Percentiles rank a stretch among this genome's conserved stretches.
Evolutionary conservation across 768 basidiomycete species (phyloP).

Genomic region (Termitomyces sp.): DNA sequence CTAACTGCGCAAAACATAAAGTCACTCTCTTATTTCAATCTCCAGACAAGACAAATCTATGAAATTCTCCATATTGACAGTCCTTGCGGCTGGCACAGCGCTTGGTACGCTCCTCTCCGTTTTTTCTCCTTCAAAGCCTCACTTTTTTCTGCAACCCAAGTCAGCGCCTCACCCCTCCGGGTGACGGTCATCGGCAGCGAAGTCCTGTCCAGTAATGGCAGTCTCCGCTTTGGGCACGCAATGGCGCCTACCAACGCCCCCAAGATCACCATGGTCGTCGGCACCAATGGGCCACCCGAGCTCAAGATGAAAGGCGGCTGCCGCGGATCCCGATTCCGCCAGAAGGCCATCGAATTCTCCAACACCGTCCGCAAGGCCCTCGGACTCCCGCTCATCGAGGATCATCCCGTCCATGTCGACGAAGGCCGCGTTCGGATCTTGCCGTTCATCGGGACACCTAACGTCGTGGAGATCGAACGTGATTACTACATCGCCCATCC

Average conservation of each 20-base stretch:
- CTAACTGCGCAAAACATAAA: background rate
- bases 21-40: background rate
- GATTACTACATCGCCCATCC: conserved; percentile 8
- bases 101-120: conserved; percentile 24
- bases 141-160: conserved; percentile 26
- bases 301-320: conserved; percentile 15
- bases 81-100: conserved; percentile 33
- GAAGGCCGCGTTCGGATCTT: conserved; percentile 29
- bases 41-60: background rate
- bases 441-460: conserved; percentile 26
- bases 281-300: background rate
- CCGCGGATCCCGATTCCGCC: conserved; percentile 32
- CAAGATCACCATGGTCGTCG: conserved; percentile 16
- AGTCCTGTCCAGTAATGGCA: conserved; percentile 11
- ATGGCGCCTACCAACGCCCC: conserved; percentile 20
- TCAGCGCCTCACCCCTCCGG: conserved; percentile 47
- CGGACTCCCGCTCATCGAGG: conserved; percentile 48
- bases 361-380: conserved; percentile 54
- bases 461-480: background rate
- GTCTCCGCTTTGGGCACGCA: conserved; percentile 37
- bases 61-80: conserved; percentile 14
- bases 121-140: background rate
- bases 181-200: conserved; percentile 30
- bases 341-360: conserved; percentile 49
- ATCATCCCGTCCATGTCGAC: background rate